Conservation (phyloP, 257 asterid species). For the Petunia secreta region DNA sequence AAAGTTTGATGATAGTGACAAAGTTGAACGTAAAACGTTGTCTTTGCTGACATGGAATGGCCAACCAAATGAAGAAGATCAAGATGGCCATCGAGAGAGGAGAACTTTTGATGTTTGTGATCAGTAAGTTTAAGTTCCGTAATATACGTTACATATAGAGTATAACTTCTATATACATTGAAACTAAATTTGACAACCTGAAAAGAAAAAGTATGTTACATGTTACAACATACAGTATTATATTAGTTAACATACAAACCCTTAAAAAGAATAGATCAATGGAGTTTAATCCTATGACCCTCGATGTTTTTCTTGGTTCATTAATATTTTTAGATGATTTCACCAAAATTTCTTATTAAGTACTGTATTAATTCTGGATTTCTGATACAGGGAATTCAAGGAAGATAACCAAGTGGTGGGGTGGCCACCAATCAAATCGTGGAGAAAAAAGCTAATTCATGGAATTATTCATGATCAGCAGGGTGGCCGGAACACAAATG, state of each 20-base stretch:
- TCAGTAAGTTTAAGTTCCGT: constrained; percentile 24
- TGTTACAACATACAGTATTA: neutral
- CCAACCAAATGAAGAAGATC: constrained; percentile 23
- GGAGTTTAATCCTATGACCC: neutral
- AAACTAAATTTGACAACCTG: no score
- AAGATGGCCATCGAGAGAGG: constrained; percentile 27
- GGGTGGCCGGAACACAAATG: constrained; percentile 28
- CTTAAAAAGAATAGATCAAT: neutral
- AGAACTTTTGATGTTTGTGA: constrained; percentile 15
- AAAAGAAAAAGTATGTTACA: no score
- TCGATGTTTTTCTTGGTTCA: neutral
- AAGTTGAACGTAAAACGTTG: constrained; percentile 36
- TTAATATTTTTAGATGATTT: neutral
- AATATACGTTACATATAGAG: neutral
- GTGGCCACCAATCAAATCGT: constrained; percentile 66
- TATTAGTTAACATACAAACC: neutral
- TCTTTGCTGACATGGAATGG: constrained; percentile 45
- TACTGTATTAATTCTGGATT: neutral
- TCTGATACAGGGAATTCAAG: constrained; percentile 31
- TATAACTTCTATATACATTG: neutral
- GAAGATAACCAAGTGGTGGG: constrained; percentile 43
- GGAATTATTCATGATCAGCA: constrained; percentile 41
- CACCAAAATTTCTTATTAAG: neutral
- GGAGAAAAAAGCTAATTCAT: constrained; percentile 53
- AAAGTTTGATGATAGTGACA: constrained; percentile 18